These are phyloP conservation scores for Ophiorrhiza pumila DNA, from an alignment of 257 asterid genomes.

Conservation along the genomic window DNA sequence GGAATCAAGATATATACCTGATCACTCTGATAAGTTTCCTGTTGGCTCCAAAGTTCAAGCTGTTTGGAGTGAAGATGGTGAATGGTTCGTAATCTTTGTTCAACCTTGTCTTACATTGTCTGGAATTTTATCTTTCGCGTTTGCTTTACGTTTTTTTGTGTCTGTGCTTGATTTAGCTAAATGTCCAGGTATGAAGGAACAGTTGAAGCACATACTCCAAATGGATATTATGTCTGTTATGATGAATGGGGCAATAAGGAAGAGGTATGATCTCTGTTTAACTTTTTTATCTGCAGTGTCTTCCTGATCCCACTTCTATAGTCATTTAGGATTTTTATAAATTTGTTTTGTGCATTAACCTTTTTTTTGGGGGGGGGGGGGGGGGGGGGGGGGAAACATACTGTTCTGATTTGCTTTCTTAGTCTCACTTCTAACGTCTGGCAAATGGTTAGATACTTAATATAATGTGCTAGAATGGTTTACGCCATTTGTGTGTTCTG, in stretches of 20 bases:
- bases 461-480: neutral
- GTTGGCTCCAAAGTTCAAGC: constrained; percentile 95
- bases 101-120: neutral
- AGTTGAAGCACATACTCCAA: constrained; percentile 71
- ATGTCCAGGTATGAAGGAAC: constrained; percentile 85
- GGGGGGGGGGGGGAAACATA: no score
- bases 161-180: constrained; percentile 60
- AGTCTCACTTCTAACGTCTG: neutral
- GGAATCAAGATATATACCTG: constrained; percentile 38
- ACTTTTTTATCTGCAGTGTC: neutral
- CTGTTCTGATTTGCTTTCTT: no score
- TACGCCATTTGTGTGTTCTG: neutral
- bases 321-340: neutral
- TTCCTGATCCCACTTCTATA: neutral
- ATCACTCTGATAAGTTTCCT: constrained; percentile 48
- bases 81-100: constrained; percentile 51
- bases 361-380: neutral
- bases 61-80: constrained; percentile 98
- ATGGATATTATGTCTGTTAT: constrained; percentile 74
- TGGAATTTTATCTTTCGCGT: constrained; percentile 10
- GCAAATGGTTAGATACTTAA: neutral
- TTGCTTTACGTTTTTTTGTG: constrained; percentile 35
- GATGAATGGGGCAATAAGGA: constrained; percentile 94
- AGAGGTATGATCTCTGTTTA: constrained; percentile 53
- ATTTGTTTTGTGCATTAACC: neutral